Evolutionary conservation across 2,329 filamentous ascomycete genomes (phyloP).

Genomic region (Dactylellina sp.): DNA sequence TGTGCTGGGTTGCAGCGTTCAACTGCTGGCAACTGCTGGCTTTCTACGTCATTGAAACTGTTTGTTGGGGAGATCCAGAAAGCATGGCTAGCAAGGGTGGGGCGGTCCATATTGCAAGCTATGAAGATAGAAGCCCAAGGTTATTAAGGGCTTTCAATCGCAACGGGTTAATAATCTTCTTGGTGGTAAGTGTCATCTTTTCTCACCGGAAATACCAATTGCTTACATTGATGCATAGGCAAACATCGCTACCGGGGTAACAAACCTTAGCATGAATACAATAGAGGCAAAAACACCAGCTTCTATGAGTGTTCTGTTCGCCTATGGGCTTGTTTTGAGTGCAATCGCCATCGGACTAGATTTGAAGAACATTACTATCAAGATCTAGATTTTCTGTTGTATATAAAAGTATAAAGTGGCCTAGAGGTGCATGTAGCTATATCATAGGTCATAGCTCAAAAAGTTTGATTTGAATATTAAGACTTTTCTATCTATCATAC

Average conservation of each 20-base stretch:
- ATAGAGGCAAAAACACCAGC: conserved; percentile 74
- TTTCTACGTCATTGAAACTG: conserved; percentile 80
- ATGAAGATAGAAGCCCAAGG: conserved; percentile 76
- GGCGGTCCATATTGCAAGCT: conserved; percentile 72
- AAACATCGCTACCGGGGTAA: conserved; percentile 86
- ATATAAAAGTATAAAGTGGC: conserved; percentile 8
- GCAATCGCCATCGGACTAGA: conserved; percentile 71
- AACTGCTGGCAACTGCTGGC: conserved; percentile 84
- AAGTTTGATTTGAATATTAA: conserved; percentile 69
- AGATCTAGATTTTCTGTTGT: conserved; percentile 67
- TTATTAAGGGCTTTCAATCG: conserved; percentile 87
- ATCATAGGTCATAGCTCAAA: conserved; percentile 71
- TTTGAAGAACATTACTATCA: conserved; percentile 73
- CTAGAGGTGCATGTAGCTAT: background rate
- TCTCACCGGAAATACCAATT: background rate
- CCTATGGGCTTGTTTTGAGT: conserved; percentile 77
- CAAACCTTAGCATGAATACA: conserved; percentile 89
- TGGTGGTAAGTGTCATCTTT: conserved; percentile 67
- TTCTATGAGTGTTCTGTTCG: conserved; percentile 80
- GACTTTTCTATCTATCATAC: conserved; percentile 13
- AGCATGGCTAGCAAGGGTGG: conserved; percentile 67
- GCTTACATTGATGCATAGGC: conserved; percentile 66
- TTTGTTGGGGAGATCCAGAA: conserved; percentile 80
- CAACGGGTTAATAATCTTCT: conserved; percentile 86
- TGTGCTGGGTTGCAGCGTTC: conserved; percentile 92